Base-by-base conservation (phyloP, 345 rosid genomes). In the Eucalyptus albens region DNA sequence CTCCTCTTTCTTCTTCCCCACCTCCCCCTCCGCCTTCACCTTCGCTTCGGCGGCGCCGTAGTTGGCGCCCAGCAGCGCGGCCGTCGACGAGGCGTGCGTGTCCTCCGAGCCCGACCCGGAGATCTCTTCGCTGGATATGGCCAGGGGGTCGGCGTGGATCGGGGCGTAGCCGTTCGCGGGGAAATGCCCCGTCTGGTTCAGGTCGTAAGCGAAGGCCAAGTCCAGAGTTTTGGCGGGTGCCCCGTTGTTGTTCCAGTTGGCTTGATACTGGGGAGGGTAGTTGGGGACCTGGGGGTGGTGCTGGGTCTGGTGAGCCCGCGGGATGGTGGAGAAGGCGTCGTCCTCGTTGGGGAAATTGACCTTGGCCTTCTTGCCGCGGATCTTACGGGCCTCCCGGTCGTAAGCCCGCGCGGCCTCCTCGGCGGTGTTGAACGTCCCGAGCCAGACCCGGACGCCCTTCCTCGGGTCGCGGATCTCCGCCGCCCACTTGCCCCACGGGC, bases 401-500 rank as follows among this genome's bases (percentile, higher is more conserved):
- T 97, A 97, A 69, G 99, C 98, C 85, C 95, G 94, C 50, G 99
- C 99, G 6, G 99, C 99, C 89, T 97, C 98, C 87, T 97, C 98
- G 3, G 99, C 95, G 10, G 99, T 96, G 91, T 94, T 95, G 94
- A 94, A 97, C 44, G 99, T 97, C 51, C 99, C 99, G 19, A 97
- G 97, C 99, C 99, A 97, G 59, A 97, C 97, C 47, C 99, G 97
- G 77, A 95, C 97, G 11, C 99, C 99, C 92, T 97, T 97, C 47
- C 96, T 93, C 13, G 99, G 99, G 88, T 97, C 99, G 50, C 99
- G 98, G 89, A 97, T 97, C 97, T 97, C 99, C 11, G 99, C 99
- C 2, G 99, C 99, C 97, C 97, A 96, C 94, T 97, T 97, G 29
- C 98, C 99, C 99, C 99, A 97, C 5, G 99, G 98, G 3, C 99